A percentile compares a stretch with the other conserved stretches of the same genome.
Conservation (phyloP, 2,329 filamentous ascomycete genomes). For the Monosporascus sp. region DNA sequence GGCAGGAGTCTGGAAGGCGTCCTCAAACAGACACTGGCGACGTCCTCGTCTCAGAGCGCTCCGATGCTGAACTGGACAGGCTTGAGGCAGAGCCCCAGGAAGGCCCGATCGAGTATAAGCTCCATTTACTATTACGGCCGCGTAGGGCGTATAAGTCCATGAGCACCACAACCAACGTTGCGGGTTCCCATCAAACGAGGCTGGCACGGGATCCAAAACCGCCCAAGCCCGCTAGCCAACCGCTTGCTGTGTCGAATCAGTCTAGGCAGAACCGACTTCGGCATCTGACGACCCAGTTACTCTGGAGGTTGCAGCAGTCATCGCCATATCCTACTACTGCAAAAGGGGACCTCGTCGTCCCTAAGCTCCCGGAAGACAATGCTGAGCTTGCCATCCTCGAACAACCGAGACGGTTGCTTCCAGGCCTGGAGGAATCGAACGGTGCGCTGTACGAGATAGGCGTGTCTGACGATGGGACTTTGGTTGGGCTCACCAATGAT, state of each 20-base stretch:
- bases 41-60: slow-evolving; percentile 17
- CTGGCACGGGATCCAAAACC: slow-evolving; percentile 21
- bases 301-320: slow-evolving; percentile 94
- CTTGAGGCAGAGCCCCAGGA: slow-evolving; percentile 88
- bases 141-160: slow-evolving; percentile 68
- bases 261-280: slow-evolving; percentile 79
- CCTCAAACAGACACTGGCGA: slow-evolving; percentile 26
- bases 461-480: slow-evolving; percentile 86
- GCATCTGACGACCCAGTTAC: slow-evolving; percentile 86
- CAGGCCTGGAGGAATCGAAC: slow-evolving; percentile 86
- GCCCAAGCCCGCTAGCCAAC: slow-evolving; percentile 17
- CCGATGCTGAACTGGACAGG: slow-evolving; percentile 47
- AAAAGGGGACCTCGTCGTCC: slow-evolving; percentile 68
- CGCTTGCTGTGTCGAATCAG: slow-evolving; percentile 48
- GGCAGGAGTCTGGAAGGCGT: slow-evolving; percentile 39
- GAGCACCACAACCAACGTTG: slow-evolving; percentile 50
- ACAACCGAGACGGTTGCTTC: slow-evolving; percentile 54
- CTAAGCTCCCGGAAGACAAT: slow-evolving; percentile 64
- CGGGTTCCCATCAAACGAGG: slow-evolving; percentile 27
- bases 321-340: slow-evolving; percentile 84
- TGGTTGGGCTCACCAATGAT: slow-evolving; percentile 82
- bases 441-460: slow-evolving; percentile 96
- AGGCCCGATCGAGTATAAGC: slow-evolving; percentile 92
- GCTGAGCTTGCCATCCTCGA: slow-evolving; percentile 41
- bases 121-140: slow-evolving; percentile 79